phyloP scores from a whole-genome alignment of 768 basidiomycete genomes.

The Cystoderma amianthinum region DNA sequence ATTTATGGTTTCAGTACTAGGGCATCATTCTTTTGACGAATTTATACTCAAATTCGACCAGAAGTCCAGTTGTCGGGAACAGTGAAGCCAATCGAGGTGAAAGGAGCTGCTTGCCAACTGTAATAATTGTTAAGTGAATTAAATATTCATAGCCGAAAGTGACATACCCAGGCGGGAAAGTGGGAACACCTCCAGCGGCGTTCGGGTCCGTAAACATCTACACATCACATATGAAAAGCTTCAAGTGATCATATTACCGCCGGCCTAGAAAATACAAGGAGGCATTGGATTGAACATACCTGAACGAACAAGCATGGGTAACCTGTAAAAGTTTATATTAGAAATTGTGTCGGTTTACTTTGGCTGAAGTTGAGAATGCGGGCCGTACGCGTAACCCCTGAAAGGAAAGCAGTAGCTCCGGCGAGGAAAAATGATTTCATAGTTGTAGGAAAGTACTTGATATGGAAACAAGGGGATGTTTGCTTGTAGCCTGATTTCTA shows the following conservation, averaged over 20 bases:
- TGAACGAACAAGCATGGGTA: slow-evolving; percentile 59
- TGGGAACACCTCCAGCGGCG: slow-evolving; percentile 34
- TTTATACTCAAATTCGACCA: slow-evolving; percentile 35
- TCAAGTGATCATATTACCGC: too few relatives aligned
- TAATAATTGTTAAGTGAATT: neutral
- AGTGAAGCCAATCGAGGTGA: slow-evolving; percentile 23
- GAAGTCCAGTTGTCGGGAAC: slow-evolving; percentile 52
- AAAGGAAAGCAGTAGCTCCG: slow-evolving; percentile 18
- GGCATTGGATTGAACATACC: slow-evolving; percentile 36
- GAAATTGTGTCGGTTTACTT: too few relatives aligned
- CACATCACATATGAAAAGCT: neutral
- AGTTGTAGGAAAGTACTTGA: too few relatives aligned
- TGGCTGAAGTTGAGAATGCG: slow-evolving; percentile 33
- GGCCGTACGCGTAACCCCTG: slow-evolving; percentile 39
- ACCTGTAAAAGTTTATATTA: too few relatives aligned
- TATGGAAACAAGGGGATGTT: slow-evolving; percentile 1
- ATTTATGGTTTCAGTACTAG: too few relatives aligned
- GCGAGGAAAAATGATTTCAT: slow-evolving; percentile 22
- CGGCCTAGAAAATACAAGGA: neutral
- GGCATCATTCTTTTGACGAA: neutral
- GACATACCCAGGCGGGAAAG: slow-evolving; percentile 28
- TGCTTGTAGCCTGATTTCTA: too few relatives aligned
- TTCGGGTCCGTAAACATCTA: slow-evolving; percentile 46
- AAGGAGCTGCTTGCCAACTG: slow-evolving; percentile 23
- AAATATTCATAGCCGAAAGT: neutral